These are phyloP conservation scores for Beauveria scarabaeidicola DNA, from an alignment of 2,329 filamentous ascomycete genomes.

Conservation along the genomic window DNA sequence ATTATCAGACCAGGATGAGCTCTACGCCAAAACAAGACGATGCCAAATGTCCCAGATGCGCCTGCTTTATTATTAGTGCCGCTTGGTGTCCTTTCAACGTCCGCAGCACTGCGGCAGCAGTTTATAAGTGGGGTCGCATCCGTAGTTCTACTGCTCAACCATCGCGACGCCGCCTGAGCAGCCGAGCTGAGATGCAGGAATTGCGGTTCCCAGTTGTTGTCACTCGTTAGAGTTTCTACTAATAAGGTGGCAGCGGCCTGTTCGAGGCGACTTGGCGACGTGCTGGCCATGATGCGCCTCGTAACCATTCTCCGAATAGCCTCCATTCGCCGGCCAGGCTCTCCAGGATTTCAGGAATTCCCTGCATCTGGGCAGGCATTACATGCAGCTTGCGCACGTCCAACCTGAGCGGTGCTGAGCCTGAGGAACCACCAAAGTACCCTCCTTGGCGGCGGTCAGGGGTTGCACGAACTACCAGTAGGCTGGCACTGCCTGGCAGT, in stretches of 20 bases:
- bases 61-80: not conserved
- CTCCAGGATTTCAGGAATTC: not conserved
- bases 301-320: not conserved
- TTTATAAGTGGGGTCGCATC: not conserved
- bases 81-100: not conserved
- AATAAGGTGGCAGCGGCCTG: not conserved
- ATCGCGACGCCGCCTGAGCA: not conserved
- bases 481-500: too few relatives aligned
- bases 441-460: constrained; percentile 5
- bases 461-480: not conserved
- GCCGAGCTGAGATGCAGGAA: not conserved
- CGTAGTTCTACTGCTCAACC: not conserved
- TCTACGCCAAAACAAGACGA: constrained; percentile 4
- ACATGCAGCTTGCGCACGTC: not conserved
- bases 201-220: not conserved
- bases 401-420: not conserved
- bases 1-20: not conserved
- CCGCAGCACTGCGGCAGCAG: too few relatives aligned
- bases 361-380: not conserved
- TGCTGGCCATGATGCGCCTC: not conserved
- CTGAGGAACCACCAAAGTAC: not conserved
- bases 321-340: not conserved
- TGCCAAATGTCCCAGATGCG: constrained; percentile 5
- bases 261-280: not conserved
- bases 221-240: not conserved